Evolutionary conservation across 176 grass and related monocot species (phyloP), one percentile per base, ranked within the genome.

Genomic region (Carex littledalei): DNA sequence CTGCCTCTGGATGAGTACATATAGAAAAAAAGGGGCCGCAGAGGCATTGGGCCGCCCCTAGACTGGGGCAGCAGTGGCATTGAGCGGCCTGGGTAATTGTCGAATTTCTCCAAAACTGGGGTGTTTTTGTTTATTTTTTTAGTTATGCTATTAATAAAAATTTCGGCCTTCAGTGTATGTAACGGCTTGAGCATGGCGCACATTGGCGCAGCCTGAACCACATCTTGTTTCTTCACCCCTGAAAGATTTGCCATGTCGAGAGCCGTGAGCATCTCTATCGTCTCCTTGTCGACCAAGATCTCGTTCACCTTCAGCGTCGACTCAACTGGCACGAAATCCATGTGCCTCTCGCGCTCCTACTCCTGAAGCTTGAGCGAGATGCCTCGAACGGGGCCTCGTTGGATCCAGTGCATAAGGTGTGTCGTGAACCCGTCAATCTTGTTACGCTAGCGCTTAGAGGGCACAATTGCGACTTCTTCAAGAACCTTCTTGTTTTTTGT

Each of bases 291-390:
- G 71, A 97, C 92, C 43, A 84, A 63, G 84, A 97, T 97, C 85
- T 92, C 85, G 8, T 92, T 90, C 20, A 94, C 84, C 91, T 97
- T 92, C 37, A 97, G 83, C 22, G 90, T 90, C 0, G 94, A 97
- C 87, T 97, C 93, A 35, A 92, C 92, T 2, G 94, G 94, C 6
- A 97, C 90, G 88, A 97, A 97, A 84, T 97, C 94, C 94, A 97
- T 97, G 78, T 90, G 90, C 22, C 92, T 88, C 91, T 97, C 92
- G 11, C 92, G 88, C 88, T 97, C 94, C 92, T 97, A 91, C 92
- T 97, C 94, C 86, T 97, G 94, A 0, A 97, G 88, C 87, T 97
- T 92, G 50, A 97, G 92, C 6, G 94, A 97, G 87, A 97, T 97
- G 32, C 94, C 90, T 22, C 88, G 90, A 14, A 94, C 92, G n/a